These are phyloP conservation scores for Rutstroemia sp. DNA, from an alignment of 2,329 filamentous ascomycete species.

Conservation along the genomic window DNA sequence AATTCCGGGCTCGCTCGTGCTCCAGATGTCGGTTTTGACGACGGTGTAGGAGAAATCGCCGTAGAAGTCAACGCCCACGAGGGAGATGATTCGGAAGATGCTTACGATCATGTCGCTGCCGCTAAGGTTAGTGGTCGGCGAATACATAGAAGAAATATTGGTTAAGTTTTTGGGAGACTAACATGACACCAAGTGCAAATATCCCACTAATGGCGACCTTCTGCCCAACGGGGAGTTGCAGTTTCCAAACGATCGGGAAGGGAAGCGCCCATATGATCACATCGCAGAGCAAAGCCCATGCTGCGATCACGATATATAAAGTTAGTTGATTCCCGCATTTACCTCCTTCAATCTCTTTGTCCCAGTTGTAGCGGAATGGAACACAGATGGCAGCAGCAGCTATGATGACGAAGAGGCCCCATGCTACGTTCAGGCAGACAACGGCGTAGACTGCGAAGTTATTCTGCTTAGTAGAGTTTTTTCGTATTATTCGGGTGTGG, in stretches of 20 bases:
- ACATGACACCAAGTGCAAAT: slow-evolving; percentile 4
- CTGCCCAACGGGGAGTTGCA: not conserved
- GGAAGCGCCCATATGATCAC: not conserved
- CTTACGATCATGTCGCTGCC: not conserved
- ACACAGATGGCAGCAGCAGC: not conserved
- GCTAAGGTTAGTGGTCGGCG: not conserved
- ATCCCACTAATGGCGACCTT: not conserved
- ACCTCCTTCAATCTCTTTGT: not conserved
- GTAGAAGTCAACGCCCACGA: not conserved
- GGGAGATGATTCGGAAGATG: not conserved
- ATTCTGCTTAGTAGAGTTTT: too few species aligned
- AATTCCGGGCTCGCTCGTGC: not conserved
- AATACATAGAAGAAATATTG: too few species aligned
- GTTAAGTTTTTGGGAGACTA: not conserved
- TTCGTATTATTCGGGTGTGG: too few species aligned
- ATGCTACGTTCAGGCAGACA: not conserved
- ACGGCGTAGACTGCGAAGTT: not conserved
- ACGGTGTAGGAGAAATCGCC: not conserved
- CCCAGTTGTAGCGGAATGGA: not conserved
- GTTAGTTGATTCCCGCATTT: not conserved
- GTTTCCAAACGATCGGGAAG: not conserved
- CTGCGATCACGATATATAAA: not conserved
- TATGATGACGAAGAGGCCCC: not conserved
- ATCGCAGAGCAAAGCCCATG: not conserved
- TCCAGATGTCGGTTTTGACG: not conserved